Conservation (phyloP, 2,329 filamentous ascomycete species). For the Cytospora piceicola region DNA sequence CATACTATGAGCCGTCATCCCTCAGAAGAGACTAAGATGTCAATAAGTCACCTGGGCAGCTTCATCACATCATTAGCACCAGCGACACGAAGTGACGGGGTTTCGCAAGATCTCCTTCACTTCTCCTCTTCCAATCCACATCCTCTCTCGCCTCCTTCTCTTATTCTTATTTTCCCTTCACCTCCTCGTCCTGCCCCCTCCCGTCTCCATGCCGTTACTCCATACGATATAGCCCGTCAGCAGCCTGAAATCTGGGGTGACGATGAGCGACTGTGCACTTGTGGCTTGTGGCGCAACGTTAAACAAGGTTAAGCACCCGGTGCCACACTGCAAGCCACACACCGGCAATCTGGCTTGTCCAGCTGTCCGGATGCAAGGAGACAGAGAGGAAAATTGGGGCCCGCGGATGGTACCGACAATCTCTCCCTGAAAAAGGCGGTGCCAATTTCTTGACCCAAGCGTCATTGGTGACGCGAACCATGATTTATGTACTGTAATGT, state of each 20-base stretch:
- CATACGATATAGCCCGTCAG: neutral
- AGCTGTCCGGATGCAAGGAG: conserved; percentile 5
- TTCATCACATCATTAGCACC: neutral
- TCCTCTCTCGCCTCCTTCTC: neutral
- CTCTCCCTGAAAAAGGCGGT: neutral
- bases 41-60: neutral
- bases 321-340: conserved; percentile 22
- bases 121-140: neutral
- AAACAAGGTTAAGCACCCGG: conserved; percentile 25
- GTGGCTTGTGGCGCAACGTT: conserved; percentile 23
- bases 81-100: too few species aligned
- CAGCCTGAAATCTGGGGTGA: neutral
- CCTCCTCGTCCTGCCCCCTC: neutral
- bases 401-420: conserved; percentile 3
- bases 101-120: too few species aligned
- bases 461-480: conserved; percentile 3
- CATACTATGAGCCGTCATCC: neutral
- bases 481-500: neutral
- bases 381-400: too few species aligned
- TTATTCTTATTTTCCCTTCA: neutral
- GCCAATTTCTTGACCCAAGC: neutral
- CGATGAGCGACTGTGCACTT: neutral
- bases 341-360: conserved; percentile 19
- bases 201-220: neutral
- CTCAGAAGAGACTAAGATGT: too few species aligned